Evolutionary conservation across 345 rosid species (phyloP).

Genomic region (Camelina neglecta): DNA sequence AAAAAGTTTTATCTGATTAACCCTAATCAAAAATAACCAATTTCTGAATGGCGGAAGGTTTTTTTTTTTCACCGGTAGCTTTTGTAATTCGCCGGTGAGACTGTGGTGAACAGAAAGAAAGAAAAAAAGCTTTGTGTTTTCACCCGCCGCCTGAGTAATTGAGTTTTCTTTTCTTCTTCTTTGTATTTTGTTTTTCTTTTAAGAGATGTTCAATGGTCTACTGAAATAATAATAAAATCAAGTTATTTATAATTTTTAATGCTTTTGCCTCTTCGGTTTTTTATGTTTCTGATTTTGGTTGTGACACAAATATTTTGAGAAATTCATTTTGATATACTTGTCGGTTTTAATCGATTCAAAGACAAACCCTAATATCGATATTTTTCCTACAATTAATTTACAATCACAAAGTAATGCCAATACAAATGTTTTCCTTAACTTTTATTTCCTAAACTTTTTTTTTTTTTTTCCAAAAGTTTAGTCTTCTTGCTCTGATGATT

Average conservation of each 20-base stretch:
- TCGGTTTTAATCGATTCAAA: not conserved
- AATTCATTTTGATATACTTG: not conserved
- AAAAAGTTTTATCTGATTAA: conserved; percentile 10
- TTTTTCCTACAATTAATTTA: not conserved
- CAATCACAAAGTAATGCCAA: not conserved
- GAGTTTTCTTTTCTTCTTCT: not conserved
- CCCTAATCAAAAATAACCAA: conserved; percentile 6
- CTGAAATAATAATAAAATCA: conserved; percentile 11
- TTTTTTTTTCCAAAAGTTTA: too few relatives aligned
- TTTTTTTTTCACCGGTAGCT: conserved; percentile 37
- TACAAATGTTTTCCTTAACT: too few relatives aligned
- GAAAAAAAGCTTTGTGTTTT: conserved; percentile 30
- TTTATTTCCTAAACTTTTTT: too few relatives aligned
- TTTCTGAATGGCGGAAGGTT: conserved; percentile 28
- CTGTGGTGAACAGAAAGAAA: conserved; percentile 38
- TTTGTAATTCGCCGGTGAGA: conserved; percentile 44
- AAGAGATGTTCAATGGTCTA: conserved; percentile 4
- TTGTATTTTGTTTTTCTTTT: conserved; percentile 19
- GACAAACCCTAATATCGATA: not conserved
- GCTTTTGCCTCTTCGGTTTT: not conserved
- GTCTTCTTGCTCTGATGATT: not conserved
- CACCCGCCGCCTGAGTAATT: conserved; percentile 41
- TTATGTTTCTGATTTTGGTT: not conserved
- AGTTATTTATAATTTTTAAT: not conserved
- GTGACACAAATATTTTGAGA: not conserved